Percentiles rank a stretch among this genome's conserved stretches.
Conservation (phyloP, 1,284 basidiomycete genomes). For the Cryptococcus maquisensis region DNA sequence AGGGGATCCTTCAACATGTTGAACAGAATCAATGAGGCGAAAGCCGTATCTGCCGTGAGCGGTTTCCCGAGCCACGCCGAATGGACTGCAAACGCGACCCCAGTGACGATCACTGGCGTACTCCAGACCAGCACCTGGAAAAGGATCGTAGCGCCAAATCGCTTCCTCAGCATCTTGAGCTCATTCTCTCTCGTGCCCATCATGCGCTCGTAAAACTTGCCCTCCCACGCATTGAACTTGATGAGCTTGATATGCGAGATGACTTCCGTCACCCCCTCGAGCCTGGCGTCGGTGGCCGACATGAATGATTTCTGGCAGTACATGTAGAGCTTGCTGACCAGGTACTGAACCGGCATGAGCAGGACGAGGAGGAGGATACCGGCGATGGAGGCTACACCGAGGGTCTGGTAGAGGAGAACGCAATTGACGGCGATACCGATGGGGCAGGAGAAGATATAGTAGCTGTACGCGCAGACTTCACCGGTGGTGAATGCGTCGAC, state of each 20-base stretch:
- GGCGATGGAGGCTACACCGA: constrained; percentile 49
- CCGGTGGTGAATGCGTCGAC: constrained; percentile 53
- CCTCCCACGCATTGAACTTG: constrained; percentile 54
- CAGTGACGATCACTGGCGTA: constrained; percentile 52
- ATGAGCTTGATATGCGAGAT: constrained; percentile 53
- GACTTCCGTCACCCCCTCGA: constrained; percentile 55
- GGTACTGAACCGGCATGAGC: constrained; percentile 47
- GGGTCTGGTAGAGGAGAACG: constrained; percentile 49
- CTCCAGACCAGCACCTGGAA: constrained; percentile 49
- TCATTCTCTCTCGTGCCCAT: constrained; percentile 49
- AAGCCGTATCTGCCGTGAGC: constrained; percentile 41
- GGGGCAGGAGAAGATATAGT: constrained; percentile 45
- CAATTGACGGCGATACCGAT: constrained; percentile 51
- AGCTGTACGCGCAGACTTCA: constrained; percentile 46
- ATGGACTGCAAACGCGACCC: constrained; percentile 51
- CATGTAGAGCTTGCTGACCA: constrained; percentile 50
- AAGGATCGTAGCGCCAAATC: constrained; percentile 48
- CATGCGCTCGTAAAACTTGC: constrained; percentile 53
- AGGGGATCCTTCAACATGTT: constrained; percentile 50
- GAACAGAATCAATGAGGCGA: constrained; percentile 56
- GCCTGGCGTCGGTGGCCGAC: constrained; percentile 54
- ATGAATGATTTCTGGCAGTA: constrained; percentile 51
- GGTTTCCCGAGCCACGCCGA: constrained; percentile 38
- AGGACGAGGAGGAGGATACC: constrained; percentile 48
- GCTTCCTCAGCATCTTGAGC: constrained; percentile 48